Evolutionary conservation across 441 rosid genomes (phyloP).

Genomic region (Populus tomentosa): DNA sequence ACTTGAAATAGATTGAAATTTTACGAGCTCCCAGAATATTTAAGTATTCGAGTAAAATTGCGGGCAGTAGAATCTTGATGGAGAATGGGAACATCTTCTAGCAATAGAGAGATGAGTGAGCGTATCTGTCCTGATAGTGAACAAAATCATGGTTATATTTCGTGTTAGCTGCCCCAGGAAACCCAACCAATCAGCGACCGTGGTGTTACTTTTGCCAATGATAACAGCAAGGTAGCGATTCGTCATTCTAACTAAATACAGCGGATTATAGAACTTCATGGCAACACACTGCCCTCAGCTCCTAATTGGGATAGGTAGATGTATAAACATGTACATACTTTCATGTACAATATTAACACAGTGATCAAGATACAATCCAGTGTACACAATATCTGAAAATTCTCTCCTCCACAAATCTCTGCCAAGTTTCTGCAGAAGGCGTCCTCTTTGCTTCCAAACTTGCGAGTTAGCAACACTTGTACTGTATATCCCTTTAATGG

Average conservation of each 20-base stretch:
- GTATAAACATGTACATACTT: slow-evolving; percentile 21
- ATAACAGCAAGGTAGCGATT: neutral
- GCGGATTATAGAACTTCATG: neutral
- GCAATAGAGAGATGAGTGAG: too few relatives aligned
- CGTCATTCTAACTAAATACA: neutral
- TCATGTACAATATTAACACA: slow-evolving; percentile 20
- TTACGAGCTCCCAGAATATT: neutral
- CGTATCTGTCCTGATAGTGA: neutral
- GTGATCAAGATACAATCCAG: slow-evolving; percentile 4
- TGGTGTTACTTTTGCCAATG: neutral
- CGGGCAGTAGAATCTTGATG: neutral
- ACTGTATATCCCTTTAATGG: slow-evolving; percentile 5
- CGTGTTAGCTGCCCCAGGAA: neutral
- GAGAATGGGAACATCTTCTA: too few relatives aligned
- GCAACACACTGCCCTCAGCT: slow-evolving; percentile 2
- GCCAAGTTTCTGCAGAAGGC: slow-evolving; percentile 3
- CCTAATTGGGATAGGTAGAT: slow-evolving; percentile 11
- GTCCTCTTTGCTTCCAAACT: slow-evolving; percentile 20
- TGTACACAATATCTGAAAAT: slow-evolving; percentile 7
- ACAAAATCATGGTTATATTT: neutral
- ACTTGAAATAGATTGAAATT: neutral
- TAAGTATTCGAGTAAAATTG: neutral
- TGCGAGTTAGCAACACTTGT: slow-evolving; percentile 12
- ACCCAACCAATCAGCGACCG: neutral
- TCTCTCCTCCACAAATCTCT: slow-evolving; percentile 3